Base-by-base conservation (phyloP, 345 rosid species). In the Jatropha curcas region DNA sequence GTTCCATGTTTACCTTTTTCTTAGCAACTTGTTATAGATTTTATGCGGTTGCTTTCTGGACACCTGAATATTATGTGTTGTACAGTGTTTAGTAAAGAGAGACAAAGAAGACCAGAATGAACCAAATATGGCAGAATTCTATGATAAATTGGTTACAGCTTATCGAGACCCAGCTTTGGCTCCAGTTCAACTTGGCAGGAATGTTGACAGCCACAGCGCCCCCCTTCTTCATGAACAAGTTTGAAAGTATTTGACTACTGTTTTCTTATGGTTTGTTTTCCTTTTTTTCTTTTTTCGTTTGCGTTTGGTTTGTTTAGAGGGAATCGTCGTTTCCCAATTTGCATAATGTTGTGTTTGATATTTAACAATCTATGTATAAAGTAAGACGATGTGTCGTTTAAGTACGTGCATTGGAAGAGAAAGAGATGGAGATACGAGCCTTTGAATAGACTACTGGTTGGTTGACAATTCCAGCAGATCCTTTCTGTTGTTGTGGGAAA, bases 61-160 rank as follows among this genome's bases (percentile, higher is more conserved):
- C 28, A 68, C 66, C 78, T 78, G 73, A 77, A 59, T 73, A 2
- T 65, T 72, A 33, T 69, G 12, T 57, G 28, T 58, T 77, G 43
- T 86, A 83, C 90, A 92, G 98, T 90, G 95, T 73, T 80, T 94
- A 77, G 82, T 80, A 43, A 90, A 84, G 82, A 92, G 87, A 82
- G 98, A 90, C 76, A 89, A 60, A 76, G 86, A 76, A 75, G 88
- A 90, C 80, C 80, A 80, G 78, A 85, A 82, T 66, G 90, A 89
- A 25, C 86, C 86, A 25, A 64, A 77, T 35, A 89, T 92, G 81
- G 41, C 79, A 6, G 92, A 86, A 62, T 92, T 92, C 76, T 87
- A 81, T 37, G 78, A 87, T 6, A 82, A 88, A 64, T 77, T 94
- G 37, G 82, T 77, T 3, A 83, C 83, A 31, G 89, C 94, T 33